Evolutionary conservation across 179 eudicot genomes (phyloP).

Genomic region (Patellifolia procumbens): DNA sequence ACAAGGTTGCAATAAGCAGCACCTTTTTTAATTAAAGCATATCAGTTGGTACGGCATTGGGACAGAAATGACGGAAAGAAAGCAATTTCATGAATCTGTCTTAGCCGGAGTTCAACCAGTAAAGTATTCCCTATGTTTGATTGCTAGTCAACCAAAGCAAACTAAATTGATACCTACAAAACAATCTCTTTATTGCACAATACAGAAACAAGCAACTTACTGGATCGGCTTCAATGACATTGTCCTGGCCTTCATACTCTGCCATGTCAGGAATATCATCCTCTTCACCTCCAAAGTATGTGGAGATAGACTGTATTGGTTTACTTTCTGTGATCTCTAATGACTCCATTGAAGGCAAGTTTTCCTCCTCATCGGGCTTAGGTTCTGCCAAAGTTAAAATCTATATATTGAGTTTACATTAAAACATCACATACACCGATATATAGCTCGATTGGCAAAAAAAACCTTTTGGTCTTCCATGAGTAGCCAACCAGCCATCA

Average conservation of each 20-base stretch:
- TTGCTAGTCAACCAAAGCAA: neutral
- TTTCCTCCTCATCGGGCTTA: conserved; percentile 62
- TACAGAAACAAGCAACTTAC: conserved; percentile 27
- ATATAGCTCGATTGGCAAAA: neutral
- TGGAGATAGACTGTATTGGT: conserved; percentile 69
- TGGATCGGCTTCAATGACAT: conserved; percentile 62
- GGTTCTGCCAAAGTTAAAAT: conserved; percentile 46
- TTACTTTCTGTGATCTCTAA: conserved; percentile 64
- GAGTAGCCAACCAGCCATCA: conserved; percentile 99
- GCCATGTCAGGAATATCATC: conserved; percentile 96
- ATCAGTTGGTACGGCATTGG: neutral
- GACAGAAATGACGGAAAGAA: neutral
- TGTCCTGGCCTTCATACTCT: conserved; percentile 80
- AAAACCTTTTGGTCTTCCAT: conserved; percentile 90
- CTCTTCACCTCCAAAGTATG: conserved; percentile 86
- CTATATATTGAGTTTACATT: conserved; percentile 19
- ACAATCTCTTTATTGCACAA: neutral
- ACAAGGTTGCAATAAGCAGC: neutral
- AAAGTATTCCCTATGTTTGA: neutral
- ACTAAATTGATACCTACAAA: no score
- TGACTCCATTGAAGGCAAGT: conserved; percentile 90
- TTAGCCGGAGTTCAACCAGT: neutral
- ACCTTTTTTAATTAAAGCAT: neutral
- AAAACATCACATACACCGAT: neutral
- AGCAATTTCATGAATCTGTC: neutral